phyloP scores from a whole-genome alignment of 192 early-diverging fungal species.

The Linnemannia zychae region DNA sequence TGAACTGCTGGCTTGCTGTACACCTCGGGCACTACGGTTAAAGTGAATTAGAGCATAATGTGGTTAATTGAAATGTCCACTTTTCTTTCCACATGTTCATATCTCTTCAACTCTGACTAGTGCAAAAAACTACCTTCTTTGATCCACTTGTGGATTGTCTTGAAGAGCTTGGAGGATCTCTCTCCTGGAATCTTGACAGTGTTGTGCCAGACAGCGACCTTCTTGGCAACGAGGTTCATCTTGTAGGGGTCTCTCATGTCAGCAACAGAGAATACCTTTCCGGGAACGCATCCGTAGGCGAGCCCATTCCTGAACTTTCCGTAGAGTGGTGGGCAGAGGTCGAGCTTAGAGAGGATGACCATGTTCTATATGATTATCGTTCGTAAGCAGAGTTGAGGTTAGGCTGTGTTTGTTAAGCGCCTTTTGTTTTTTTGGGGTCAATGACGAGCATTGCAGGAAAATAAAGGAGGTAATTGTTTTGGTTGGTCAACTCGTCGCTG shows the following conservation, averaged over 20 bases:
- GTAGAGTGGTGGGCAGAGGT: constrained; percentile 83
- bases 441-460: neutral
- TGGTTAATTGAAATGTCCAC: neutral
- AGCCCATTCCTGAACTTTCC: constrained; percentile 93
- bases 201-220: constrained; percentile 86
- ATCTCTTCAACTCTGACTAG: neutral
- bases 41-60: neutral
- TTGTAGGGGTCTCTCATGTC: constrained; percentile 84
- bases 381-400: neutral
- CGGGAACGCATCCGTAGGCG: constrained; percentile 90
- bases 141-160: constrained; percentile 81
- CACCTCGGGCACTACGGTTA: constrained; percentile 64
- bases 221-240: constrained; percentile 81
- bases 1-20: constrained; percentile 71
- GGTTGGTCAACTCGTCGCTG: neutral
- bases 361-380: constrained; percentile 75
- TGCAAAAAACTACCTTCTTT: constrained; percentile 62
- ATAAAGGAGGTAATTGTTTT: neutral
- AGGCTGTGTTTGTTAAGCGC: neutral
- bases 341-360: constrained; percentile 74
- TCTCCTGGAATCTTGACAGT: constrained; percentile 45
- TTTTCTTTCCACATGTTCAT: neutral
- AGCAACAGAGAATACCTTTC: constrained; percentile 75
- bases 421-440: neutral
- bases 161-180: constrained; percentile 71